Evolutionary conservation across 352 stramenopile species (phyloP), one percentile per base, ranked within the genome.

Genomic region (Phytopythium aichiense): DNA sequence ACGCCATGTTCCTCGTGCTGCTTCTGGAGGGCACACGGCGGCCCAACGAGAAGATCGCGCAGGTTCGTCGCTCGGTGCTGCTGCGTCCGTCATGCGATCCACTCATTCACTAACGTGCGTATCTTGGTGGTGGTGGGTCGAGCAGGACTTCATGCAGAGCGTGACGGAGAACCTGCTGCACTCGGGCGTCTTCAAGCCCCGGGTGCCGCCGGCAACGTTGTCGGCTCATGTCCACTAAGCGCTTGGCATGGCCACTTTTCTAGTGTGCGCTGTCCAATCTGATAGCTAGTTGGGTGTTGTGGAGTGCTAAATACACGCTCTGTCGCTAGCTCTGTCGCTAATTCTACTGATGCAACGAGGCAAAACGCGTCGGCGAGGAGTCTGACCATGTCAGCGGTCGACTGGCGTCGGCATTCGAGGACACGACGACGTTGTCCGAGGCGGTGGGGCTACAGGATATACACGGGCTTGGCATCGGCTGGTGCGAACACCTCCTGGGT

Each of bases 81-180:
- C 22, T 50, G 1, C 18, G 7, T 25, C 18, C 18, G n/a, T 31
- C 9, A 20, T 15, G n/a, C 12, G 46, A 31, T 9, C 13, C 11
- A 31, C 46, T 16, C 35, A 40, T 11, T 40, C 35, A 45, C 38
- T 9, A 45, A 22, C 38, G 9, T 49, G 20, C 20, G 22, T 25
- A 15, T 7, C 2, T 22, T 23, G 20, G 8, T 6, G 20, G 15
- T 48, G 4, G 23, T 35, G 13, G 48, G 31, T 16, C 15, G 13
- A 64, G 7, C 48, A 92, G 79, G 83, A 94, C 56, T 94, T 94
- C 40, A 91, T 94, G 83, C 82, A 89, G 66, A 90, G 77, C 48
- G 70, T 91, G 61, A 78, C 73, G 15, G 72, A 87, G 38, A 91
- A 89, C 50, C 71, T 94, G 33, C 81, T 91, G 61, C 85, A 94